These are phyloP conservation scores for Phialocephala sp. DNA, from an alignment of 2,329 filamentous ascomycete genomes.

Conservation along the genomic window DNA sequence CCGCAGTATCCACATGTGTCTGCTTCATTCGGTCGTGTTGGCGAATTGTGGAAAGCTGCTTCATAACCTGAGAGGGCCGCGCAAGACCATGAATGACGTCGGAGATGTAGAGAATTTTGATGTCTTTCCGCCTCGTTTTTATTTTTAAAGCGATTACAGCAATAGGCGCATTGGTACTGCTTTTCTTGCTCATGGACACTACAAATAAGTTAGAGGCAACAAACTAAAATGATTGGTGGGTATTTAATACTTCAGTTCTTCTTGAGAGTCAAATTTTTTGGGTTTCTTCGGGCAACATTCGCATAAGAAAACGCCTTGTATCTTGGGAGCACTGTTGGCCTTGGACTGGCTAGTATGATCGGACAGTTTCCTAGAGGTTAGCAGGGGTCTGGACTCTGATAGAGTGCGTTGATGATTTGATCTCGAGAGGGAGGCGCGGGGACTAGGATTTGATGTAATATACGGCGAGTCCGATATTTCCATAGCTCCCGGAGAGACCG, in stretches of 20 bases:
- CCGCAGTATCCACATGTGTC: conserved; percentile 97
- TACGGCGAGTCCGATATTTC: conserved; percentile 55
- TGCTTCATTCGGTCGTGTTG: conserved; percentile 65
- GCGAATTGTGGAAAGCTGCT: conserved; percentile 86
- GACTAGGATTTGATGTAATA: conserved; percentile 51
- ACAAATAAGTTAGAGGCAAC: conserved; percentile 34
- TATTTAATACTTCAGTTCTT: conserved; percentile 77
- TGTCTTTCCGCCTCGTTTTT: conserved; percentile 98
- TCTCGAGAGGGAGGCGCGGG: conserved; percentile 44
- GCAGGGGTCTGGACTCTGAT: conserved; percentile 47
- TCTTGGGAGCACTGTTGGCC: conserved; percentile 55
- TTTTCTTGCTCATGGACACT: conserved; percentile 93
- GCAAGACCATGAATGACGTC: conserved; percentile 96
- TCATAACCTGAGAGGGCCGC: conserved; percentile 80
- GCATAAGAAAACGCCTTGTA: conserved; percentile 73
- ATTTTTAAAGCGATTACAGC: conserved; percentile 96
- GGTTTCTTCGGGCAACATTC: conserved; percentile 98
- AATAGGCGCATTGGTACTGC: conserved; percentile 92
- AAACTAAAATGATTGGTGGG: not conserved
- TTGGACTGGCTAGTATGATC: conserved; percentile 45
- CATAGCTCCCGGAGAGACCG: conserved; percentile 52
- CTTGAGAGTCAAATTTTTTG: conserved; percentile 87
- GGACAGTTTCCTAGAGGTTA: conserved; percentile 54
- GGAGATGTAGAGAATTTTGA: conserved; percentile 91
- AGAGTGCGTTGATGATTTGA: conserved; percentile 43